These are phyloP conservation scores for Suaeda aralocaspica DNA, from an alignment of 148 eudicot genomes.

Conservation along the genomic window DNA sequence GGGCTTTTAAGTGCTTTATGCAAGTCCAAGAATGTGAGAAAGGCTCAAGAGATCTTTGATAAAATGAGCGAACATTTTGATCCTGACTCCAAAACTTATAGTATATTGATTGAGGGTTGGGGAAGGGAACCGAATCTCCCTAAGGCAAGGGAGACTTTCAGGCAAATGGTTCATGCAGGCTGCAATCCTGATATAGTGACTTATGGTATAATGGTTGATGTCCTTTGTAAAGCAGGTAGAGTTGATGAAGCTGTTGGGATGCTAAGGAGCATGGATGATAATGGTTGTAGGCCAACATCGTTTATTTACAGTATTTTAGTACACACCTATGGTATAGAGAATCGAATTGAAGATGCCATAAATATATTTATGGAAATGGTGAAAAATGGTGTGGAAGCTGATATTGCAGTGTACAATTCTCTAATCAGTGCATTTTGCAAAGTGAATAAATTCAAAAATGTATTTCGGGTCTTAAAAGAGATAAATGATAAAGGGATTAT, in stretches of 20 bases:
- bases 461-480: constrained; percentile 58
- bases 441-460: constrained; percentile 64
- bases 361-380: constrained; percentile 86
- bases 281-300: constrained; percentile 62
- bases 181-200: constrained; percentile 82
- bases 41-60: constrained; percentile 89
- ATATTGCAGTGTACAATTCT: constrained; percentile 78
- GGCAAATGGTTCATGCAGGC: constrained; percentile 60
- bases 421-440: constrained; percentile 78
- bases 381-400: constrained; percentile 37
- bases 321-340: constrained; percentile 77
- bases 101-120: constrained; percentile 88
- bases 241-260: constrained; percentile 72
- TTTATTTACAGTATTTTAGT: constrained; percentile 54
- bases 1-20: constrained; percentile 85
- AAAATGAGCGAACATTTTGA: constrained; percentile 52
- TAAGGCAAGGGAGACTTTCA: constrained; percentile 68
- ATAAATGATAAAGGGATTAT: constrained; percentile 55
- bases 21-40: constrained; percentile 83
- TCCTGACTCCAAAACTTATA: constrained; percentile 65
- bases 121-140: constrained; percentile 83
- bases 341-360: constrained; percentile 77
- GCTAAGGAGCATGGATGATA: constrained; percentile 61
- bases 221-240: constrained; percentile 80
- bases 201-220: constrained; percentile 78